These are phyloP conservation scores for Sporothrix protearum DNA, from an alignment of 2,329 filamentous ascomycete species.

Conservation along the genomic window DNA sequence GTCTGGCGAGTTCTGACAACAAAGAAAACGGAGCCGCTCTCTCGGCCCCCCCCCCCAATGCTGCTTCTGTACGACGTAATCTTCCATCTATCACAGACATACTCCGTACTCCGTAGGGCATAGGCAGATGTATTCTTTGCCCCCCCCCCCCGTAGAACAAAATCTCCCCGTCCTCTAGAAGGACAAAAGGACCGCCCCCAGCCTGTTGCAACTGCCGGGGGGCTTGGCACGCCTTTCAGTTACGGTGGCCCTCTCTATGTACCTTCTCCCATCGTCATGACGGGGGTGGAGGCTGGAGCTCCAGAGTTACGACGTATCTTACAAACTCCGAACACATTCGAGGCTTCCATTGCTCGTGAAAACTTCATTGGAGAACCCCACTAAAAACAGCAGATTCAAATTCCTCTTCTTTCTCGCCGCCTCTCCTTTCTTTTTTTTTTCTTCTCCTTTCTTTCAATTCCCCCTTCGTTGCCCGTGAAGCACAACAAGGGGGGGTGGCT, in stretches of 20 bases:
- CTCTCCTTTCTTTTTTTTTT: background rate
- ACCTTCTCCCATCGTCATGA: background rate
- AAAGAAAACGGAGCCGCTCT: background rate
- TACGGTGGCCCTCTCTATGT: background rate
- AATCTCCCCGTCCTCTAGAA: background rate
- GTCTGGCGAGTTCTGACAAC: too few relatives aligned
- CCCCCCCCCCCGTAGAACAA: slow-evolving; percentile 13
- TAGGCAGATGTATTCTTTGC: background rate
- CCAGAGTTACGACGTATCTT: too few relatives aligned
- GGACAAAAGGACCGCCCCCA: background rate
- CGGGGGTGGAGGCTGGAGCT: too few relatives aligned
- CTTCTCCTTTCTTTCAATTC: too few relatives aligned
- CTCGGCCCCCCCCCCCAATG: background rate
- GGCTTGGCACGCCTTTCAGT: background rate
- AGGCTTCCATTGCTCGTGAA: background rate
- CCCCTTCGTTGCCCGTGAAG: background rate
- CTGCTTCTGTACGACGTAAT: too few relatives aligned
- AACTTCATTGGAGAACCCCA: background rate
- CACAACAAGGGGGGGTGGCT: background rate
- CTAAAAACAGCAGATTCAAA: background rate
- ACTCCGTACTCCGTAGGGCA: too few relatives aligned
- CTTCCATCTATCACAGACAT: too few relatives aligned
- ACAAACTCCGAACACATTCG: too few relatives aligned
- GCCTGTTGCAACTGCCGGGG: slow-evolving; percentile 1
- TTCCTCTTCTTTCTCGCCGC: background rate